Evolutionary conservation across 495 filamentous ascomycete genomes (phyloP).

Genomic region (Hypomontagnella submonticulosa): DNA sequence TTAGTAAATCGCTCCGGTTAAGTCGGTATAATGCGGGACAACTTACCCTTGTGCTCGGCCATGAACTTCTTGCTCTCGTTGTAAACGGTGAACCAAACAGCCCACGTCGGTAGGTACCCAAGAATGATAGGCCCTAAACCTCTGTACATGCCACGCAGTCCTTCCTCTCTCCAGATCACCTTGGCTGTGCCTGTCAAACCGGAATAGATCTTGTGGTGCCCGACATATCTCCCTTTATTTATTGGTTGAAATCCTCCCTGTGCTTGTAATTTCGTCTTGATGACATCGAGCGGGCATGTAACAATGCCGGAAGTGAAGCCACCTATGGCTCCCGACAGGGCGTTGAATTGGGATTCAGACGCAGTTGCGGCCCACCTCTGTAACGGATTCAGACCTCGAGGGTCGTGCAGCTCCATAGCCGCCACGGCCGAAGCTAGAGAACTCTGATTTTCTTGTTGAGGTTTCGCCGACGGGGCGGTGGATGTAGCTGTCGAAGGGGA

Average conservation of each 20-base stretch:
- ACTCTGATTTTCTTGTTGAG: slow-evolving; percentile 23
- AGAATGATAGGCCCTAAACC: slow-evolving; percentile 93
- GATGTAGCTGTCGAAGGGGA: slow-evolving; percentile 43
- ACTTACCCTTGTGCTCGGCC: slow-evolving; percentile 72
- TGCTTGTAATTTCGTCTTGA: slow-evolving; percentile 98
- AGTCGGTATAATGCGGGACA: neutral
- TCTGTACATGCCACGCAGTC: slow-evolving; percentile 89
- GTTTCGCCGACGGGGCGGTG: slow-evolving; percentile 40
- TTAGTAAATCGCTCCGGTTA: slow-evolving; percentile 16
- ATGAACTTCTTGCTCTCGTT: slow-evolving; percentile 83
- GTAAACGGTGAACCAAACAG: slow-evolving; percentile 96
- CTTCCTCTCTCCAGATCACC: slow-evolving; percentile 87
- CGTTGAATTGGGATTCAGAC: slow-evolving; percentile 64
- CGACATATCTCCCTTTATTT: slow-evolving; percentile 56
- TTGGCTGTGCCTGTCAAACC: slow-evolving; percentile 87
- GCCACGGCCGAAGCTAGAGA: slow-evolving; percentile 39
- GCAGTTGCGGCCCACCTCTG: slow-evolving; percentile 64
- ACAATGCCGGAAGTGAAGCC: slow-evolving; percentile 93
- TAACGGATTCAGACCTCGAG: slow-evolving; percentile 61
- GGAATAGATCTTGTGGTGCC: slow-evolving; percentile 72
- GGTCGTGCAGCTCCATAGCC: slow-evolving; percentile 50
- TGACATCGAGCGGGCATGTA: slow-evolving; percentile 97
- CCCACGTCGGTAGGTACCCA: slow-evolving; percentile 97
- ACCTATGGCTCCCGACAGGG: slow-evolving; percentile 84
- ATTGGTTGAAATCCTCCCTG: slow-evolving; percentile 78